phyloP scores from a whole-genome alignment of 164 flowering plant genomes.

The Vitis cinerea region DNA sequence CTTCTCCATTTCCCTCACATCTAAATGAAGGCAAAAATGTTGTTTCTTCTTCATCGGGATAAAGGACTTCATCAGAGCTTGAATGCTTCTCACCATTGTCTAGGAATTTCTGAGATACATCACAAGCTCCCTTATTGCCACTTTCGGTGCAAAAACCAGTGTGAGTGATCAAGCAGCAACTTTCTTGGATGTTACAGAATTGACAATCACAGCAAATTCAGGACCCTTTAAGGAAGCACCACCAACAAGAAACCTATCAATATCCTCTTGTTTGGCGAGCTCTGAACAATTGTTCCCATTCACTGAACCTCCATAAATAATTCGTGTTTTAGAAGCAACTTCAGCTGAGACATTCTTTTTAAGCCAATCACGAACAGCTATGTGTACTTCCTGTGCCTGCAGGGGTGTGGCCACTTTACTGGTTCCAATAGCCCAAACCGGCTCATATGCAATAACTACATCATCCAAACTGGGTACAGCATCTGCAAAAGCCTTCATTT shows the following conservation, averaged over 20 bases:
- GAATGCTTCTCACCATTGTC: conserved; percentile 5
- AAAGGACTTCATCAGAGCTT: neutral
- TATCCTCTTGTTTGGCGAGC: too few species aligned
- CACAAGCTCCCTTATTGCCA: neutral
- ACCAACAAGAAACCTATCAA: too few species aligned
- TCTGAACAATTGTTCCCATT: too few species aligned
- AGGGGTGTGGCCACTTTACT: too few species aligned
- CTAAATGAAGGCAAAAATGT: conserved; percentile 30
- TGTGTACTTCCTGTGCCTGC: too few species aligned
- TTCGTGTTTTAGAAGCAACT: conserved; percentile 43
- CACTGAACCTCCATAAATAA: too few species aligned
- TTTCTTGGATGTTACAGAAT: too few species aligned
- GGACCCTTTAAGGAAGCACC: too few species aligned
- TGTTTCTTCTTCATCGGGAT: conserved; percentile 23
- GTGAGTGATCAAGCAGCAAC: conserved; percentile 22
- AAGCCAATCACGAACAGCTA: too few species aligned
- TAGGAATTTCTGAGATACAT: neutral
- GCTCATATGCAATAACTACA: conserved; percentile 90
- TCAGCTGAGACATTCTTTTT: conserved; percentile 82
- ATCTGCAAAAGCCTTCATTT: conserved; percentile 91
- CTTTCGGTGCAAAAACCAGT: neutral
- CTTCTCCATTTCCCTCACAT: too few species aligned
- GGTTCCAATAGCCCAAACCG: too few species aligned
- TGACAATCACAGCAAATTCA: too few species aligned
- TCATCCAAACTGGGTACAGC: conserved; percentile 89